Conservation (phyloP, 2,329 filamentous ascomycete species). For the Hymenoscyphus repandus region DNA sequence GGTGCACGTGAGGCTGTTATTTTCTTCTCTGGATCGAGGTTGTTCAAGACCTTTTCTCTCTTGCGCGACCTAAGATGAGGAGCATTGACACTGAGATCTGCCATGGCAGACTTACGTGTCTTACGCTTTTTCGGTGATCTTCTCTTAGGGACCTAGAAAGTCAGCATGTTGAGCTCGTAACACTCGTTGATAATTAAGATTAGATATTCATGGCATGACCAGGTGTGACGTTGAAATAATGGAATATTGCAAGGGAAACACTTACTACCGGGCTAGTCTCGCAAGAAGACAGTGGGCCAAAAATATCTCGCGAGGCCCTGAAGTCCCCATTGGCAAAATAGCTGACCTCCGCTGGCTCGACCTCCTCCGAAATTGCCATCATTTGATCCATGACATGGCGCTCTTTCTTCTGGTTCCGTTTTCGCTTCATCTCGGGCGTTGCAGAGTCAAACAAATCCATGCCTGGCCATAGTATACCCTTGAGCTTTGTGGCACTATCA, state of each 20-base stretch:
- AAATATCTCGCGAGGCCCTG: slow-evolving; percentile 51
- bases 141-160: slow-evolving; percentile 8
- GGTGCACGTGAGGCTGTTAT: neutral
- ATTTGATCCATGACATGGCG: slow-evolving; percentile 65
- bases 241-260: neutral
- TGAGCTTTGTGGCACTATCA: slow-evolving; percentile 43
- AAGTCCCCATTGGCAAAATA: slow-evolving; percentile 49
- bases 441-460: slow-evolving; percentile 82
- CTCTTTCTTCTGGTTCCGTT: slow-evolving; percentile 74
- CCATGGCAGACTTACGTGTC: slow-evolving; percentile 20
- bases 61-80: slow-evolving; percentile 19
- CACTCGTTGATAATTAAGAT: too few species aligned
- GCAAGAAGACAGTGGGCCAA: slow-evolving; percentile 49
- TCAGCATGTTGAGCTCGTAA: slow-evolving; percentile 5
- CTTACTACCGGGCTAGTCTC: slow-evolving; percentile 45
- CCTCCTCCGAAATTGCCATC: slow-evolving; percentile 55
- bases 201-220: too few species aligned
- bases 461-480: slow-evolving; percentile 69
- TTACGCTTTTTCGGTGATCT: slow-evolving; percentile 28
- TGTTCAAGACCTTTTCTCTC: slow-evolving; percentile 7
- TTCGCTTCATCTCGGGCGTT: slow-evolving; percentile 65
- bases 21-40: slow-evolving; percentile 17
- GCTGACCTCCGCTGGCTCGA: slow-evolving; percentile 61
- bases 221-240: neutral
- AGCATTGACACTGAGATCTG: slow-evolving; percentile 23